Conservation (phyloP, 2,329 filamentous ascomycete genomes). For the Xenosphaeropsis pyriputrescens region DNA sequence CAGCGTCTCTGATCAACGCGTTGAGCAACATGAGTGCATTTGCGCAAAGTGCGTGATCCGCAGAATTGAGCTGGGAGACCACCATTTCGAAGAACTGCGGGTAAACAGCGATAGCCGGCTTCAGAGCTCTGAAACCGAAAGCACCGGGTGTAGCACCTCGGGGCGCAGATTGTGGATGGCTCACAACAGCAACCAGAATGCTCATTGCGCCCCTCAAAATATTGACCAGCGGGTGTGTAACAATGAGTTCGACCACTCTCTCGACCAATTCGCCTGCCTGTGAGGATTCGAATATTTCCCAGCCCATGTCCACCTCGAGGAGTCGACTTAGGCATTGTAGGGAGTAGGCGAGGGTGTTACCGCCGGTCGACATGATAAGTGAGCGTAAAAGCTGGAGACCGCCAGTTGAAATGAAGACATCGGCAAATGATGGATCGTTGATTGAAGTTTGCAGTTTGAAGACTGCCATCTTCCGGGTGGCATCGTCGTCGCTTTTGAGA, state of each 20-base stretch:
- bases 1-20: slow-evolving; percentile 80
- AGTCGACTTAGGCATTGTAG: slow-evolving; percentile 77
- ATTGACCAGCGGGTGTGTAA: slow-evolving; percentile 91
- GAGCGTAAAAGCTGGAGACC: slow-evolving; percentile 70
- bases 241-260: slow-evolving; percentile 78
- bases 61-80: slow-evolving; percentile 79
- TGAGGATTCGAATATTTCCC: slow-evolving; percentile 66
- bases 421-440: slow-evolving; percentile 90
- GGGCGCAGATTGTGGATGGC: slow-evolving; percentile 52
- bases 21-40: slow-evolving; percentile 95
- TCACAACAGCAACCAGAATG: slow-evolving; percentile 84
- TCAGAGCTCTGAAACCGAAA: slow-evolving; percentile 83
- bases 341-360: slow-evolving; percentile 92
- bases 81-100: slow-evolving; percentile 92
- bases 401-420: slow-evolving; percentile 85
- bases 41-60: slow-evolving; percentile 88
- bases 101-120: slow-evolving; percentile 80
- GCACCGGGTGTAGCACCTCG: slow-evolving; percentile 34
- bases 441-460: slow-evolving; percentile 96
- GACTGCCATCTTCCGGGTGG: slow-evolving; percentile 92
- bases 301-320: slow-evolving; percentile 93
- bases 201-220: slow-evolving; percentile 95
- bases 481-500: slow-evolving; percentile 63
- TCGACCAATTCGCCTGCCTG: slow-evolving; percentile 52
- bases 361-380: slow-evolving; percentile 70